Percentiles rank a stretch among this genome's conserved stretches.
Conservation (phyloP, 192 early-diverging fungal genomes). For the Rhizoclosmatium globosum region DNA sequence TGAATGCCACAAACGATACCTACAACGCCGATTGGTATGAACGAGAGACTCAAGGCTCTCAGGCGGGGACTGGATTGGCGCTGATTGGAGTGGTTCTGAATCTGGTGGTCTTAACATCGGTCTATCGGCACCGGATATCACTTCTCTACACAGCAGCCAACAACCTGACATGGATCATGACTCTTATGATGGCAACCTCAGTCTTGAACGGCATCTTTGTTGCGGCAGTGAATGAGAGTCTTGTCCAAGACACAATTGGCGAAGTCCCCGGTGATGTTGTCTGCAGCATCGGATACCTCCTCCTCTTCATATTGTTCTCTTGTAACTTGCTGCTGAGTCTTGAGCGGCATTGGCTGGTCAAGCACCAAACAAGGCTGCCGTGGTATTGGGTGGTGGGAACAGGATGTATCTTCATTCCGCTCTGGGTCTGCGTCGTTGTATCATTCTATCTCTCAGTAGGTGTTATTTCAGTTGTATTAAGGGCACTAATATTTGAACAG, state of each 20-base stretch:
- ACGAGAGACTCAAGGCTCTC: too few relatives aligned
- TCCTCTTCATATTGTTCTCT: slow-evolving; percentile 2
- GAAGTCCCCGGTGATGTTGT: background rate
- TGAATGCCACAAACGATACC: too few relatives aligned
- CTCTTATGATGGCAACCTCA: background rate
- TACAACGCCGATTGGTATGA: too few relatives aligned
- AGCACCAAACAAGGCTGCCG: background rate
- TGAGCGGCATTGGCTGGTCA: slow-evolving; percentile 9
- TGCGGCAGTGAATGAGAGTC: background rate
- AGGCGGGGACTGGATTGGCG: too few relatives aligned
- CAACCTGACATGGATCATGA: background rate
- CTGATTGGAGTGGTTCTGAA: too few relatives aligned
- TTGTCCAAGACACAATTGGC: background rate
- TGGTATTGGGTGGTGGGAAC: background rate
- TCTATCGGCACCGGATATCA: background rate
- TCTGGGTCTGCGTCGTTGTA: background rate
- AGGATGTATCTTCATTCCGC: background rate
- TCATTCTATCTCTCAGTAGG: background rate
- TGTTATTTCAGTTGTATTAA: too few relatives aligned
- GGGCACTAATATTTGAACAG: background rate
- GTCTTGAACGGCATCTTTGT: background rate
- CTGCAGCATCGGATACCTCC: background rate
- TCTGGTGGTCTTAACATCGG: background rate
- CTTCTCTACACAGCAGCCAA: background rate
- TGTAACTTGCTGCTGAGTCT: background rate